A percentile compares a stretch with the other conserved stretches of the same genome.
These are phyloP conservation scores for Forsythia suspensa DNA, from an alignment of 257 asterid genomes.

Conservation along the genomic window DNA sequence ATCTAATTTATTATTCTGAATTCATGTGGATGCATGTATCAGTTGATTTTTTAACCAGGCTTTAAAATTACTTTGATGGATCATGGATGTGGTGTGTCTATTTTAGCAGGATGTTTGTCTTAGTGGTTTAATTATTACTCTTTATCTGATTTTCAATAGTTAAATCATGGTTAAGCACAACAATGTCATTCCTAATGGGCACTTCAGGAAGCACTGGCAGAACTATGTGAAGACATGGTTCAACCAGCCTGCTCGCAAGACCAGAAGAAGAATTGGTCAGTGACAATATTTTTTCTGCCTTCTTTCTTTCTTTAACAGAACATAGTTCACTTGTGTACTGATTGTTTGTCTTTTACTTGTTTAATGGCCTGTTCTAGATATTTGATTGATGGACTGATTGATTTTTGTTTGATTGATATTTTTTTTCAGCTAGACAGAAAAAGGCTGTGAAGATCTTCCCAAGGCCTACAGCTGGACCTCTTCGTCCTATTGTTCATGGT, in stretches of 20 bases:
- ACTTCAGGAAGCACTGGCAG: constrained; percentile 84
- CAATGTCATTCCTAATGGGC: constrained; percentile 71
- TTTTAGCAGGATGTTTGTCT: neutral
- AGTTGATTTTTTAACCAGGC: neutral
- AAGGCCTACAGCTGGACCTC: constrained; percentile 77
- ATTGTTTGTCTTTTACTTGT: neutral
- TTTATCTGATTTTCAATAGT: constrained; percentile 28
- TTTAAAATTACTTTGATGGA: neutral
- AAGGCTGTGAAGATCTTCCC: constrained; percentile 86
- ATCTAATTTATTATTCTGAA: neutral
- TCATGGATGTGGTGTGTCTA: neutral
- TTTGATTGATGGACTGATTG: neutral
- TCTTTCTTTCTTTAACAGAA: neutral
- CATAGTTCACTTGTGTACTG: neutral
- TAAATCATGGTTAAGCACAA: constrained; percentile 72
- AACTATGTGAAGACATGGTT: constrained; percentile 30
- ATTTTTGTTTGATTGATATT: neutral
- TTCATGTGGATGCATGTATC: neutral
- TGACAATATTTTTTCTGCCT: neutral
- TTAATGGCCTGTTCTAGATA: neutral
- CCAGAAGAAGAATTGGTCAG: constrained; percentile 66
- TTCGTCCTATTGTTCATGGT: constrained; percentile 75
- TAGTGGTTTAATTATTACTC: neutral
- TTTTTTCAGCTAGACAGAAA: constrained; percentile 64
- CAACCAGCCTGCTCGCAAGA: constrained; percentile 80